Conservation (phyloP, 495 filamentous ascomycete genomes). For the Xylaria telfairii region DNA sequence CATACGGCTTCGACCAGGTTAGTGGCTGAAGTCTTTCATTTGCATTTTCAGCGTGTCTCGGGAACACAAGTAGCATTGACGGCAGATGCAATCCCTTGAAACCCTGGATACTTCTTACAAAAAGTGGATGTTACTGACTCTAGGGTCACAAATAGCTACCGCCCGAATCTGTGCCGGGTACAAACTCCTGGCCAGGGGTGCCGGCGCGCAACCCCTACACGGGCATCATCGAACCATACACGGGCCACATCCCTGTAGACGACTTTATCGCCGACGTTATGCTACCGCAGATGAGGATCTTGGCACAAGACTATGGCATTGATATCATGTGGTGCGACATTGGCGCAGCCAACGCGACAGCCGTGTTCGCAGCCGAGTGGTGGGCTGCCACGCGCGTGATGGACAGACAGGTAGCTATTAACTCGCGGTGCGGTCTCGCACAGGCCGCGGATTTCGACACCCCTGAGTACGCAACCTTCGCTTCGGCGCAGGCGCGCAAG, state of each 20-base stretch:
- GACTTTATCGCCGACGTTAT: constrained; percentile 59
- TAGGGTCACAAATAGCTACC: too few species aligned
- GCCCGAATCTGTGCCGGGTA: neutral
- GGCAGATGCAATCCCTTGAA: too few species aligned
- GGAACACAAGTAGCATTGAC: too few species aligned
- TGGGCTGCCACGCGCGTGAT: constrained; percentile 48
- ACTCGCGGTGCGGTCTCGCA: constrained; percentile 59
- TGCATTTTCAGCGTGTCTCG: too few species aligned
- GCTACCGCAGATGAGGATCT: constrained; percentile 57
- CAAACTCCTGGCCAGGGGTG: constrained; percentile 39
- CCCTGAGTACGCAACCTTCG: constrained; percentile 57
- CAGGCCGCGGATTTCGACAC: constrained; percentile 56
- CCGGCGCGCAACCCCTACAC: constrained; percentile 59
- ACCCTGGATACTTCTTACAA: too few species aligned
- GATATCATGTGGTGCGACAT: constrained; percentile 67
- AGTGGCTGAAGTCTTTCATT: too few species aligned
- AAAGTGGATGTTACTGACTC: too few species aligned
- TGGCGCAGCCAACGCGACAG: constrained; percentile 57
- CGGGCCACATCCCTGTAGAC: constrained; percentile 48
- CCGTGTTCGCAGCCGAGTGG: constrained; percentile 55
- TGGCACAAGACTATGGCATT: constrained; percentile 51
- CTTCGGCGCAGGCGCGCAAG: constrained; percentile 56
- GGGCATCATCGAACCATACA: constrained; percentile 53
- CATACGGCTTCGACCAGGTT: constrained; percentile 49
- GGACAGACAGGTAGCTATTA: constrained; percentile 55